Evolutionary conservation across 2,329 filamentous ascomycete genomes (phyloP).

Genomic region (Ophiostoma quercus): DNA sequence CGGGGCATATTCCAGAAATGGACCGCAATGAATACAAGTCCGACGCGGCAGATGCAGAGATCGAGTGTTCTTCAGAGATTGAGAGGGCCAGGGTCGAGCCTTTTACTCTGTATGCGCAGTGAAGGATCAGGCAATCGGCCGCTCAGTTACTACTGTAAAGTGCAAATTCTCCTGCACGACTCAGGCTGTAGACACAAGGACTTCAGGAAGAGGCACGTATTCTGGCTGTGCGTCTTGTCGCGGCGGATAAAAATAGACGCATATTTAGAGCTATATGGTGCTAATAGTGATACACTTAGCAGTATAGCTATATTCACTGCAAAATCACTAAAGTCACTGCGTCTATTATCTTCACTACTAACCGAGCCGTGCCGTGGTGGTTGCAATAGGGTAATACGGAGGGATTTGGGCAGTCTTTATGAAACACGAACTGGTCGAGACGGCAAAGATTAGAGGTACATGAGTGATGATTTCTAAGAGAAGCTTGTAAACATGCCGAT

Average conservation of each 20-base stretch:
- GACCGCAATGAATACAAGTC: background rate
- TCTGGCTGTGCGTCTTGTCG: background rate
- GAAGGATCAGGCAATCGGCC: background rate
- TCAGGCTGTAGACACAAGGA: no score
- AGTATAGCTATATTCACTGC: background rate
- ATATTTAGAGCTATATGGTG: background rate
- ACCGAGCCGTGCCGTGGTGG: conserved; percentile 9
- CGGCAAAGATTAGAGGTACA: background rate
- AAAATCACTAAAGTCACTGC: background rate
- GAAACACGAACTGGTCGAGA: background rate
- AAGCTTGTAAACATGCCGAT: background rate
- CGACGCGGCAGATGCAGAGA: background rate
- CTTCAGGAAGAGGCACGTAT: background rate
- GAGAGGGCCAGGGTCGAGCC: background rate
- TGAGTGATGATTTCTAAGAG: background rate
- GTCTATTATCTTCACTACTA: background rate
- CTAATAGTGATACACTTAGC: background rate
- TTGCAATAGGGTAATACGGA: conserved; percentile 8
- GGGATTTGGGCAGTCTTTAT: background rate
- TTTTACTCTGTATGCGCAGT: background rate
- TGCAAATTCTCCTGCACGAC: background rate
- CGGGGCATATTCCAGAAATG: background rate
- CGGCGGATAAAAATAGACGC: background rate
- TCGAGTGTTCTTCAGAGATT: background rate
- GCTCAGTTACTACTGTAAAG: background rate